Base-by-base conservation (phyloP, 768 basidiomycete species). In the Suillus subalutaceus region DNA sequence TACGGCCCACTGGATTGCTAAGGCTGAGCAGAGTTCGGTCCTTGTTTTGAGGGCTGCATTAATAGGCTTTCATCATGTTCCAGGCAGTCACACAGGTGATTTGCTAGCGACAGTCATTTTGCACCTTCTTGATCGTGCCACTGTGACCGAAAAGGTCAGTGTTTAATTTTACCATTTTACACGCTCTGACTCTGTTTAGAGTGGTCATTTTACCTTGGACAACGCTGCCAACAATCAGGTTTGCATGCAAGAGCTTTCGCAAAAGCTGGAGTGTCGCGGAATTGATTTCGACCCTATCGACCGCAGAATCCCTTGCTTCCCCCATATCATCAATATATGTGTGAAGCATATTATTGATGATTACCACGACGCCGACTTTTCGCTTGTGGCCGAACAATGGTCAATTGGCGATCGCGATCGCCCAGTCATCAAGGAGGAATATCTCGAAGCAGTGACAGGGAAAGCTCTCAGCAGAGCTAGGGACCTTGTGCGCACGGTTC, bases 1-100 rank as follows among this genome's bases (percentile, higher is more conserved):
- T 23, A 73, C 70, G 0, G 64, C 59, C 1, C 71, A 72, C 40
- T 71, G 69, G 57, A 66, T 70, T 0, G 50, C 50, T 12, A 68
- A 41, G 4, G 62, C n/a, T 0, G 20, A 68, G 8, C 13, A 20
- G 16, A 57, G 60, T 37, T 63, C 56, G 0, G 4, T 35, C 1
- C 67, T 73, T 1, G 53, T 70, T 9, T 38, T 73, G 37, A 67
- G 53, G 0, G 63, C 69, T 0, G 64, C 38, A 0, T 64, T 71
- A 0, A 57, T 72, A 0, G 62, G 68, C 1, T 73, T 68, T 52
- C 70, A 69, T 2, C 57, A 67, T 1, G 2, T 73, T 3, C 66
- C 69, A 44, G 66, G 67, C 0, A 68, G 67, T 48, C 70, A 72
- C 41, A 70, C 65, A 1, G 70, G 71, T 0, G 48, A 48, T 1